Conservation (phyloP, 768 basidiomycete species). For the Mycena latifolia region DNA sequence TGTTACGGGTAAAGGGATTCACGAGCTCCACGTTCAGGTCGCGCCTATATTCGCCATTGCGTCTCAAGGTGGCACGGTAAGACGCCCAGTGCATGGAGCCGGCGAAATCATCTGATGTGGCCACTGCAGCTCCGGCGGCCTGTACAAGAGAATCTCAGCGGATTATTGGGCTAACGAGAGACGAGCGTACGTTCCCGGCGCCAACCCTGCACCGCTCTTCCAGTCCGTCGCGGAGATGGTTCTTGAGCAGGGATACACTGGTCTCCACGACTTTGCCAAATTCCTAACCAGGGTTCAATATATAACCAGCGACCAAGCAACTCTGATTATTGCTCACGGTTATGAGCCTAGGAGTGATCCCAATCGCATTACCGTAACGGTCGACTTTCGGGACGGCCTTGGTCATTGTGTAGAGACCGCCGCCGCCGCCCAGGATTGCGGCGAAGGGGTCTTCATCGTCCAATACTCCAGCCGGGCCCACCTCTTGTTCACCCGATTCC, state of each 20-base stretch:
- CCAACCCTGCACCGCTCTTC: slow-evolving; percentile 70
- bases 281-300: slow-evolving; percentile 48
- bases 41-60: slow-evolving; percentile 67
- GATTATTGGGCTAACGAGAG: background rate
- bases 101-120: slow-evolving; percentile 63
- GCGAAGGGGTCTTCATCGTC: slow-evolving; percentile 49
- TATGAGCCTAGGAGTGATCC: slow-evolving; percentile 60
- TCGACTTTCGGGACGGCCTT: slow-evolving; percentile 55
- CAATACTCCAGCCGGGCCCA: slow-evolving; percentile 40
- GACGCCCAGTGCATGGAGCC: slow-evolving; percentile 68
- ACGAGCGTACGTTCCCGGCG: slow-evolving; percentile 59
- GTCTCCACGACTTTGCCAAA: slow-evolving; percentile 59
- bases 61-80: slow-evolving; percentile 63
- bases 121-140: slow-evolving; percentile 59
- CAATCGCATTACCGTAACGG: slow-evolving; percentile 53
- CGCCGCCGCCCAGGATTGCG: slow-evolving; percentile 45
- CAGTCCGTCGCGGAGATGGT: slow-evolving; percentile 64
- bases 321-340: slow-evolving; percentile 44
- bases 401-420: slow-evolving; percentile 51
- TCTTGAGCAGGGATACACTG: slow-evolving; percentile 60
- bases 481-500: slow-evolving; percentile 54
- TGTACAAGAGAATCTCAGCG: slow-evolving; percentile 27
- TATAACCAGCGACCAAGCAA: background rate
- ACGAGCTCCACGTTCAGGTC: slow-evolving; percentile 72
- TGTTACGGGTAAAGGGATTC: slow-evolving; percentile 68